These are phyloP conservation scores for Quercus bicolor DNA, from an alignment of 306 rosid species.

Conservation along the genomic window DNA sequence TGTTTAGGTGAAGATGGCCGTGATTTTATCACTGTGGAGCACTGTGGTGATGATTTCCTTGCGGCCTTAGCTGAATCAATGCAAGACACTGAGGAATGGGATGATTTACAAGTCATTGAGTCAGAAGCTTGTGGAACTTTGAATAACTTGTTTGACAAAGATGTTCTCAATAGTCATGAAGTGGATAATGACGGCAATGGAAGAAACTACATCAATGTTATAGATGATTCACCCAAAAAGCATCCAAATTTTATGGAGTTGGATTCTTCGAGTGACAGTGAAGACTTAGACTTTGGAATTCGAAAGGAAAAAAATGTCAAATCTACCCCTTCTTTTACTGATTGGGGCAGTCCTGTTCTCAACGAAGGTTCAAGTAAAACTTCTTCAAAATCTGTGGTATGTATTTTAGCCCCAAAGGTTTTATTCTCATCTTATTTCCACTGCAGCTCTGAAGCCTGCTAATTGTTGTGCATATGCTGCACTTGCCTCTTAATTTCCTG, in stretches of 20 bases:
- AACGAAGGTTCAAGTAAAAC: slow-evolving; percentile 16
- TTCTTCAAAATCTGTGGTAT: slow-evolving; percentile 46
- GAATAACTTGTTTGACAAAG: slow-evolving; percentile 38
- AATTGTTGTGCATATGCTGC: neutral
- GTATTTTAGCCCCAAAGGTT: neutral
- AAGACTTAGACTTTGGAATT: slow-evolving; percentile 31
- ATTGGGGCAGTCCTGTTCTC: slow-evolving; percentile 8
- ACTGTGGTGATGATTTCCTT: slow-evolving; percentile 91
- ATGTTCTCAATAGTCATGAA: slow-evolving; percentile 11
- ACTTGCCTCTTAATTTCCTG: neutral
- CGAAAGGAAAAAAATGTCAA: slow-evolving; percentile 22
- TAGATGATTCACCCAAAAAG: slow-evolving; percentile 46
- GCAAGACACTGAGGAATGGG: slow-evolving; percentile 84
- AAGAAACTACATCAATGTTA: slow-evolving; percentile 25
- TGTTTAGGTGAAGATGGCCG: slow-evolving; percentile 72
- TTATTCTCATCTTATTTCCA: slow-evolving; percentile 3
- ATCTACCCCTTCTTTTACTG: slow-evolving; percentile 17
- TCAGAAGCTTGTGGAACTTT: slow-evolving; percentile 68
- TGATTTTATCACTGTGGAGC: slow-evolving; percentile 81
- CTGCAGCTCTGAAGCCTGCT: neutral
- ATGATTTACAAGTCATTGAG: slow-evolving; percentile 72
- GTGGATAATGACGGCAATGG: slow-evolving; percentile 11
- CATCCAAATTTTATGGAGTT: slow-evolving; percentile 45
- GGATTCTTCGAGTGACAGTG: slow-evolving; percentile 69
- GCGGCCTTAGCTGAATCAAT: slow-evolving; percentile 61